Conservation (phyloP, 2,329 filamentous ascomycete species). For the Cordyceps pruinosa region DNA sequence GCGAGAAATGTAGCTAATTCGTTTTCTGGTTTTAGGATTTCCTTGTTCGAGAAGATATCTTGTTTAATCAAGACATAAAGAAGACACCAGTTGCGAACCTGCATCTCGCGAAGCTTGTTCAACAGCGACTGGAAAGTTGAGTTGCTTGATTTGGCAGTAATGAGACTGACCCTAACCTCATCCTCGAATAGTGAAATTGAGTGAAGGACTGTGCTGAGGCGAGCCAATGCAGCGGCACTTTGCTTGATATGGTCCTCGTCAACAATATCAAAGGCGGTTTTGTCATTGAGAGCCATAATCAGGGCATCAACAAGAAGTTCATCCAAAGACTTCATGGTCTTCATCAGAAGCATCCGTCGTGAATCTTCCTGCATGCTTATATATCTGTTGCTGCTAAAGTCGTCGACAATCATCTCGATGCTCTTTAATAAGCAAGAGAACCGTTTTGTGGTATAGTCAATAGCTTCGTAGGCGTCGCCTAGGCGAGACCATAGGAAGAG, state of each 20-base stretch:
- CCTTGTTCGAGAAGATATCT: constrained; percentile 60
- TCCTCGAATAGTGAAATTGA: constrained; percentile 78
- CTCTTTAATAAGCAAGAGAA: constrained; percentile 81
- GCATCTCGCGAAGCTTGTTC: constrained; percentile 75
- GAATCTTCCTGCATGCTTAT: constrained; percentile 51
- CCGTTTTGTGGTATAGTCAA: constrained; percentile 80
- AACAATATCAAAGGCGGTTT: constrained; percentile 71
- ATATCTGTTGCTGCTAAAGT: constrained; percentile 57
- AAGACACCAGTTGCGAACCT: constrained; percentile 80
- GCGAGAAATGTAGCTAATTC: constrained; percentile 75
- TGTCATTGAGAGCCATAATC: constrained; percentile 60
- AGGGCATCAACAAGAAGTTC: constrained; percentile 67
- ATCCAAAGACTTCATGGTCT: constrained; percentile 72
- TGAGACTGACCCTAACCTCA: constrained; percentile 70
- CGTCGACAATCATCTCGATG: constrained; percentile 71
- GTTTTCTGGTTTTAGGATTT: constrained; percentile 60
- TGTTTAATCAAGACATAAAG: constrained; percentile 76
- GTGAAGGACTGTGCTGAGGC: constrained; percentile 69
- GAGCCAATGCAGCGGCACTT: constrained; percentile 64
- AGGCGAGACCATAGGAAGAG: constrained; percentile 86
- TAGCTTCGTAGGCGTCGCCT: constrained; percentile 79
- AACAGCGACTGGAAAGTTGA: constrained; percentile 46
- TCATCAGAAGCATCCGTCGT: constrained; percentile 64
- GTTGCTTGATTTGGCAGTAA: constrained; percentile 51
- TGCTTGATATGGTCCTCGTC: constrained; percentile 70